Base-by-base conservation (phyloP, 1,284 basidiomycete species). In the Psilocybe mexicana region DNA sequence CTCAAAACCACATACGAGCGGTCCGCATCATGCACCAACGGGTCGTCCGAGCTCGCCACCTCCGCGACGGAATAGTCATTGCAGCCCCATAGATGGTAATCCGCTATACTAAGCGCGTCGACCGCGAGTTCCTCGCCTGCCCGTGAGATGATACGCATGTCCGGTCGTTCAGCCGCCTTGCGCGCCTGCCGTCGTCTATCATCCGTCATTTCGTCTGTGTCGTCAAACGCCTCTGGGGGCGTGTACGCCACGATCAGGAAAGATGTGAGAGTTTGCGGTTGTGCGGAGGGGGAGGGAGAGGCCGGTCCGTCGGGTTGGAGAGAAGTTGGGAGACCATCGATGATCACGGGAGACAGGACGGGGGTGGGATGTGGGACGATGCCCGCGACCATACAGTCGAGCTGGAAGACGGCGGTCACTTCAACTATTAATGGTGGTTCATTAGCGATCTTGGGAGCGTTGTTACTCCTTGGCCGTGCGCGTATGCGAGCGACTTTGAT, bases 321-420 rank as follows among this genome's bases (percentile, higher is more conserved):
- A 54, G 61, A 68, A 46, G 55, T 70, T 30, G 57, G 72, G 30
- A 57, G 62, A 5, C 49, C 62, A 45, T 63, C 63, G 30, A 52
- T 54, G 62, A 54, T 14, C 67, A 55, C 8, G 65, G 65, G 54
- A 67, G 62, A 11, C 2, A 54, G 55, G 6, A 61, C 60, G 18
- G 79, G 69, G 49, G 79, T 76, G 0, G 84, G 84, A 69, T 95
- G 92, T 2, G 93, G 89, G 1, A 92, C 86, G 52, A 99, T 87
- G 23, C 96, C 96, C 0, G 94, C 85, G 28, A 98, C 87, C 92
- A 98, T 96, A 70, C 93, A 96, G 72, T 99, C 97, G 42, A 98
- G 81, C 68, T 96, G 90, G 70, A 98, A 94, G 43, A 95, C 90
- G 2, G 92, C 90, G 0, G 90, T 93, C 63, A 98, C 91, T 70